Base-by-base conservation (phyloP, 2,329 filamentous ascomycete species). In the Cladophialophora immunda region DNA sequence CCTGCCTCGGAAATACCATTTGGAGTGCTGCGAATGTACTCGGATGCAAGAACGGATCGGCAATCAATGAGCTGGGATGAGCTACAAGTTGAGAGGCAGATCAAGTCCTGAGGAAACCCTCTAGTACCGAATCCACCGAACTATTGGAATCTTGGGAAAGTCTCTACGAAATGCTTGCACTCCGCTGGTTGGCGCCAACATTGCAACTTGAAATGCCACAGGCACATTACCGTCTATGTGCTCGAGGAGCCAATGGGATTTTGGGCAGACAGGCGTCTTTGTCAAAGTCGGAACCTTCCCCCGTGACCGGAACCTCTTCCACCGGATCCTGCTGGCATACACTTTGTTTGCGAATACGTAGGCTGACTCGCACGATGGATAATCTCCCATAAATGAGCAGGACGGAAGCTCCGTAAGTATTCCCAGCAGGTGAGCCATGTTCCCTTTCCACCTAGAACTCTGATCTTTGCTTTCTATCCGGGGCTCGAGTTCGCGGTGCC, bases 301-400 rank as follows among this genome's bases (percentile, higher is more conserved):
- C n/a, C 29, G 19, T 50, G 58, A 61, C 30, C 58, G 58, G 58
- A 61, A 61, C 29, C 22, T 36, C 58, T 61, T 61, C 58, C 58
- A 61, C 58, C 58, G 58, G 58, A 61, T 25, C 9, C 19, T 3
- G 8, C 45, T 50, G 45, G 3, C n/a, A 30, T 25, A 7, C 19
- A 11, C n/a, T 17, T 30, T 22, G 11, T 27, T n/a, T 38, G 47
- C 58, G 30, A 19, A 38, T 53, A 22, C 45, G 13, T n/a, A n/a
- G 58, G 32, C 30, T 36, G n/a, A 52, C 45, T 53, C 34, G 19
- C n/a, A 53, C 19, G 19, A 53, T 53, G 30, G 2, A 22, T 54
- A 13, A 17, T 25, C 36, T n/a, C 34, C 19, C 45, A 61, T 36
- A 53, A 53, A 54, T 41, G 45, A 41, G n/a, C 45, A 22, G n/a